Percentiles rank a stretch among this genome's conserved stretches.
phyloP scores from a whole-genome alignment of 768 basidiomycete genomes.

The Mycena floridula region DNA sequence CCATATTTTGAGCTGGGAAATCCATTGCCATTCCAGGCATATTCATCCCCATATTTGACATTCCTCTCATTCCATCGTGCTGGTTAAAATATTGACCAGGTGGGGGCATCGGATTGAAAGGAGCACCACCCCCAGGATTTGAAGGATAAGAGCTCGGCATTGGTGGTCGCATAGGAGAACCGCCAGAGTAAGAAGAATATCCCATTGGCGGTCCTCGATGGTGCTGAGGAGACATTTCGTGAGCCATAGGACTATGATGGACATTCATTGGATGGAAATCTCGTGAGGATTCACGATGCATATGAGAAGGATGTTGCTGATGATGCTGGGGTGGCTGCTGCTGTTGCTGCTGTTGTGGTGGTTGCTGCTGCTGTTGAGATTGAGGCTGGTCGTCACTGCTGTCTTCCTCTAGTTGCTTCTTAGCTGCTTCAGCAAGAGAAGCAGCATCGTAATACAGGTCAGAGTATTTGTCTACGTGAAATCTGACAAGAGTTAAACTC shows the following conservation, averaged over 20 bases:
- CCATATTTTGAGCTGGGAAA: too few species aligned
- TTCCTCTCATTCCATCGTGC: constrained; percentile 27
- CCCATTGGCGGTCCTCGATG: background rate
- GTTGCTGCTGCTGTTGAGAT: constrained; percentile 20
- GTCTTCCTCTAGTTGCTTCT: constrained; percentile 40
- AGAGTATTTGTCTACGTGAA: constrained; percentile 69
- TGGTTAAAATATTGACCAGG: constrained; percentile 12
- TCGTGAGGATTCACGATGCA: constrained; percentile 23
- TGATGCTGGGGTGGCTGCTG: constrained; percentile 17
- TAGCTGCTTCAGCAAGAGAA: constrained; percentile 46
- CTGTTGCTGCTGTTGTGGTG: constrained; percentile 17
- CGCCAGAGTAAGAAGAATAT: constrained; percentile 13
- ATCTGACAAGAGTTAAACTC: constrained; percentile 34
- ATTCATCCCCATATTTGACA: constrained; percentile 18
- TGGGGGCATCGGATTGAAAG: constrained; percentile 29
- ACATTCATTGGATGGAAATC: constrained; percentile 17
- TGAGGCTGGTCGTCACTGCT: constrained; percentile 27
- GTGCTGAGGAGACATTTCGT: constrained; percentile 9
- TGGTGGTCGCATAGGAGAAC: constrained; percentile 16
- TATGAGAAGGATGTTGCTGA: constrained; percentile 19
- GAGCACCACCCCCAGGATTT: constrained; percentile 19
- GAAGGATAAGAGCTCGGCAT: background rate
- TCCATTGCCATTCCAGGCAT: too few species aligned
- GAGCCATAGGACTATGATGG: constrained; percentile 18
- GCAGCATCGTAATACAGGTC: constrained; percentile 71